Base-by-base conservation (phyloP, 768 basidiomycete species). In the Tylopilus plumbeoviolaceoides region DNA sequence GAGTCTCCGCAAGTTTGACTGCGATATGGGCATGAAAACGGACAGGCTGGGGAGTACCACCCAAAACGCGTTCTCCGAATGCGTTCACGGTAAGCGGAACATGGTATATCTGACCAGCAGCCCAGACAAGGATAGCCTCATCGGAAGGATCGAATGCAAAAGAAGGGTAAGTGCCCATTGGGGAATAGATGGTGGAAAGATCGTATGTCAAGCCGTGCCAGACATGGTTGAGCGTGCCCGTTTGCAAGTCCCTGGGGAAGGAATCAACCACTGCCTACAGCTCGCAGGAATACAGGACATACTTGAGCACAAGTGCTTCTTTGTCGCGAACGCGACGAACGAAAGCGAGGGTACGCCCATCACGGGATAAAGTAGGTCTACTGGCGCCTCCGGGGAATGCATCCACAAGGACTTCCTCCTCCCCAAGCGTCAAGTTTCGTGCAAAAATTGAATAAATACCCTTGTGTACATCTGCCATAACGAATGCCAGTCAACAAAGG, bases 91-190 rank as follows among this genome's bases (percentile, higher is more conserved):
- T 12, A 17, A 88, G 69, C 15, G 87, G 85, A 11, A 89, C 74
- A 14, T 71, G 73, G 63, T 82, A 80, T 23, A 89, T 86, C 52
- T 85, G 79, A 3, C 87, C 87, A 2, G 83, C 79, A 5, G 87
- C 84, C 87, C 87, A 89, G 51, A 89, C 83, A 56, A 89, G 74
- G 48, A 89, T 69, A 21, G 63, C 64, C 20, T 59, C 56, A 21
- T 65, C 60, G 27, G 55, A 60, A 7, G 64, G 53, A 53, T 55
- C 51, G 62, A 89, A 89, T 9, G 86, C 76, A 61, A 85, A 89
- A 1, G 85, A 83, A 0, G 87, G 87, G 58, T 89, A 89, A 38
- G 87, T 89, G 11, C 86, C 85, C 85, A 88, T 88, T 0, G 87
- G 87, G 14, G 86, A 84, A 9, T 81, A 87, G 47, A 87, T 73